A percentile compares a stretch with the other conserved stretches of the same genome.
Conservation (phyloP, 1,139 yeast genomes). For the Debaryomyces robertsiae region DNA sequence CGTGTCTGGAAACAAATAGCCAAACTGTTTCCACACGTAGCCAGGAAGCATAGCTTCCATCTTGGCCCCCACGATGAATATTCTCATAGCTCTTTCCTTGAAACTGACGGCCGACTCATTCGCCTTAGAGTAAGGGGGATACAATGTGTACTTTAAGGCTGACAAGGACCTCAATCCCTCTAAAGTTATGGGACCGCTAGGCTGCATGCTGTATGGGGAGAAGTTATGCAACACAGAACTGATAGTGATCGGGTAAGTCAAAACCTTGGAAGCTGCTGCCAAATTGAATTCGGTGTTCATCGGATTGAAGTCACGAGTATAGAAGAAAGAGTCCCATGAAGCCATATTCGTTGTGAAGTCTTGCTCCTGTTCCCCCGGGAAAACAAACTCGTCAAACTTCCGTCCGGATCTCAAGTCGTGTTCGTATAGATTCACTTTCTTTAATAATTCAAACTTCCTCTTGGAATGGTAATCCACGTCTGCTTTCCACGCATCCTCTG, state of each 20-base stretch:
- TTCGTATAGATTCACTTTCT: slow-evolving; percentile 88
- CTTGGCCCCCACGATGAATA: slow-evolving; percentile 87
- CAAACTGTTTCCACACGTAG: slow-evolving; percentile 93
- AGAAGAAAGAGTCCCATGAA: slow-evolving; percentile 91
- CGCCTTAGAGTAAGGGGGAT: slow-evolving; percentile 65
- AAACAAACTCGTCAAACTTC: slow-evolving; percentile 91
- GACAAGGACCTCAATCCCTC: slow-evolving; percentile 94
- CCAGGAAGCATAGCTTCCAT: slow-evolving; percentile 94
- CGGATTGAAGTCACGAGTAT: slow-evolving; percentile 89
- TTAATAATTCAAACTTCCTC: slow-evolving; percentile 70
- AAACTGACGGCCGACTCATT: slow-evolving; percentile 45
- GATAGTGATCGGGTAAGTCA: slow-evolving; percentile 89
- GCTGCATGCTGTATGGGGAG: slow-evolving; percentile 79
- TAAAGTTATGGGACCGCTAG: slow-evolving; percentile 83
- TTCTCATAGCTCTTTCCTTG: slow-evolving; percentile 86
- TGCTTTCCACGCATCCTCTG: slow-evolving; percentile 82
- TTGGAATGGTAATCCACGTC: slow-evolving; percentile 73
- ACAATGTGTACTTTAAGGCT: slow-evolving; percentile 85
- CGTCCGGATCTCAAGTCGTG: slow-evolving; percentile 94
- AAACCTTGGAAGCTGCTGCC: slow-evolving; percentile 93
- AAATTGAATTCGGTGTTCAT: slow-evolving; percentile 97
- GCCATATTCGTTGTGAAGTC: slow-evolving; percentile 79
- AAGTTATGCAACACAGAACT: slow-evolving; percentile 80
- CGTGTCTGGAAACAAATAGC: slow-evolving; percentile 80
- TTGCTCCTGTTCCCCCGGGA: slow-evolving; percentile 77